These are phyloP conservation scores for Setomelanomma holmii DNA, from an alignment of 2,329 filamentous ascomycete species.

Conservation along the genomic window DNA sequence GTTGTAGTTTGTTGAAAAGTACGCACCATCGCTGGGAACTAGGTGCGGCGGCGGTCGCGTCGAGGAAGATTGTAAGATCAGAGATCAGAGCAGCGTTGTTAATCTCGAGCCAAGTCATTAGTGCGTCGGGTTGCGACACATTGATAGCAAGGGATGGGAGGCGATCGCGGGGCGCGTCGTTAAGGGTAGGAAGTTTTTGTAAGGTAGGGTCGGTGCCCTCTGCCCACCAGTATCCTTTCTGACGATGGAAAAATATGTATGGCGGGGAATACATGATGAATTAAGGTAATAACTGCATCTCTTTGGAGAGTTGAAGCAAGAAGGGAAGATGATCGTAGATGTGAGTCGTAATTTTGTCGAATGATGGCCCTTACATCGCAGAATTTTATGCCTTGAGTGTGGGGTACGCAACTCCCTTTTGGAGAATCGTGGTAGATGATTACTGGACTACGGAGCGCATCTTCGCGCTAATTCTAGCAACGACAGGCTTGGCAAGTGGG, in stretches of 20 bases:
- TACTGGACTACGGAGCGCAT: neutral
- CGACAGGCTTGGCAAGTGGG: too few relatives aligned
- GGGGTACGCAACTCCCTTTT: neutral
- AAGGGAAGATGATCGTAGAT: neutral
- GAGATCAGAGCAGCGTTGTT: constrained; percentile 21
- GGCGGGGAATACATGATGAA: constrained; percentile 16
- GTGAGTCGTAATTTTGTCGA: neutral
- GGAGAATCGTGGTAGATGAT: neutral
- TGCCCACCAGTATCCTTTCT: constrained; percentile 16
- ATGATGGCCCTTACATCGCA: neutral
- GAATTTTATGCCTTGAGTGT: neutral
- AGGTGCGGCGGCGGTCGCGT: constrained; percentile 11
- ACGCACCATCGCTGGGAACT: constrained; percentile 16
- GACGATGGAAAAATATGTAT: constrained; percentile 16
- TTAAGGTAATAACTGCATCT: neutral
- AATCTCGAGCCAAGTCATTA: constrained; percentile 17
- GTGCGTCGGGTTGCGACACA: constrained; percentile 14
- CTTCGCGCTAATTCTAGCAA: too few relatives aligned
- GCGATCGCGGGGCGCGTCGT: constrained; percentile 11
- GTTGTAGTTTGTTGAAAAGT: constrained; percentile 17
- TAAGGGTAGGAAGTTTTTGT: constrained; percentile 15
- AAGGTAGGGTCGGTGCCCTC: constrained; percentile 13
- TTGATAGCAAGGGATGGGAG: constrained; percentile 13
- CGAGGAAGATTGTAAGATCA: constrained; percentile 14
- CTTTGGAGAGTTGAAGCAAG: neutral